Evolutionary conservation across 2,329 filamentous ascomycete genomes (phyloP), one percentile per base, ranked within the genome.

Genomic region (Penicillium oxalicum): DNA sequence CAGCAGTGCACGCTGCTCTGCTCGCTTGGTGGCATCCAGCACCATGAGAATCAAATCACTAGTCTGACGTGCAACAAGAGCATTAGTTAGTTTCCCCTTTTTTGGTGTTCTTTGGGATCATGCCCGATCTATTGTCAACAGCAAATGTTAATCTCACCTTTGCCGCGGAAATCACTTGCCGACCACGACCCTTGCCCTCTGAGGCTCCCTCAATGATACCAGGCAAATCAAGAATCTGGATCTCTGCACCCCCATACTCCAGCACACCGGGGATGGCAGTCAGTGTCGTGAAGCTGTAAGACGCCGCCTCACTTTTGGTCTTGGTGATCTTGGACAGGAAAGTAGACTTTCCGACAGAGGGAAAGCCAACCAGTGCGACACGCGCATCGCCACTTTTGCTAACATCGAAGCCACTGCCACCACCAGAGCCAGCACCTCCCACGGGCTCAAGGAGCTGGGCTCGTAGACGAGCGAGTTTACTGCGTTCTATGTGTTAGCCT

Each of bases 251-350:
- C 9, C 91, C 93, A 72, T 98, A 98, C 75, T 96, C 91, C 47
- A 98, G 80, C 35, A 98, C 94, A 59, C 93, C 93, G 1, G 93
- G 93, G 59, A 98, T 98, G 33, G 93, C 94, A 8, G 93, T 98
- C 39, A 98, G 77, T 1, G 93, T 98, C 9, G 93, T 98, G 81
- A 98, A 98, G 48, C 91, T 84, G 67, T 98, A 98, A 0, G 93
- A 88, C 0, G 93, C 93, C 27, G 96, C 90, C 69, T 96, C 91
- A 44, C 90, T 95, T 65, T 89, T 90, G 35, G 94, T 98, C 74
- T 95, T 97, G 43, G 93, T 98, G 68, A 98, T 94, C 66, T 97
- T 96, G 42, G 91, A 96, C n/a, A 98, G 70, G 66, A 98, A 97
- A 0, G 93, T 98, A 2, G 93, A 98, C 75, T 98, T 98, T 68